Evolutionary conservation across 2,329 filamentous ascomycete genomes (phyloP).

Genomic region (Arthroderma uncinatum): DNA sequence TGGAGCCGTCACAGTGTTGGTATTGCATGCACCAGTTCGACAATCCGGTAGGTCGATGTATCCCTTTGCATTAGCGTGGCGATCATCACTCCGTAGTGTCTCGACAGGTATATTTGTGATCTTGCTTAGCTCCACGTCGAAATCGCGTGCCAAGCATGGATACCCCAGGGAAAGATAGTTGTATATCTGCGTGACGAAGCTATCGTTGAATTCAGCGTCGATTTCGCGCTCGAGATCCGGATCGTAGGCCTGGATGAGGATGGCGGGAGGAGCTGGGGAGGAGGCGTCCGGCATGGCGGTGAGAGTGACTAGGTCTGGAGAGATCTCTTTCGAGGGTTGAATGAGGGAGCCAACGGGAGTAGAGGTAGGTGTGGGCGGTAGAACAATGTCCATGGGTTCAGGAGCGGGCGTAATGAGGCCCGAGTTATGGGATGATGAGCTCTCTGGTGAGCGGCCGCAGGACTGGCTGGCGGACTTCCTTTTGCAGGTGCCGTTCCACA

Average conservation of each 20-base stretch:
- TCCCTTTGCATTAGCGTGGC: constrained; percentile 53
- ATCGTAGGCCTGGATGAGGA: constrained; percentile 2
- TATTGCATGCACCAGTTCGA: constrained; percentile 8
- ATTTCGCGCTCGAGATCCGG: constrained; percentile 25
- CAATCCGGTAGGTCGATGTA: constrained; percentile 49
- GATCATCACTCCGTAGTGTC: constrained; percentile 63
- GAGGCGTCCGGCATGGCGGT: constrained; percentile 7
- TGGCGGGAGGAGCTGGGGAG: background rate
- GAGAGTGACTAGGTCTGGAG: background rate
- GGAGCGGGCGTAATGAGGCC: background rate
- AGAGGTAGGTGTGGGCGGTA: background rate
- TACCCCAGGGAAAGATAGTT: constrained; percentile 93
- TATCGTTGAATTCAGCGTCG: constrained; percentile 62
- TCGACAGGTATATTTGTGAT: constrained; percentile 60
- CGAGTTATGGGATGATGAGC: background rate
- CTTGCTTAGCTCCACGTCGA: constrained; percentile 73
- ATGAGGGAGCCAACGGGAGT: background rate
- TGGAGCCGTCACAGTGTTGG: constrained; percentile 31
- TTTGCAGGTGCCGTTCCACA: constrained; percentile 39
- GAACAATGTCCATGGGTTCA: background rate
- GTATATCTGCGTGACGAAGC: constrained; percentile 89
- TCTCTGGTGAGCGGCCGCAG: background rate
- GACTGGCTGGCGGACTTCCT: background rate
- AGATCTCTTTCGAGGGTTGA: background rate
- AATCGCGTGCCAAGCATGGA: constrained; percentile 69